Evolutionary conservation across 371 early-diverging fungal genomes (phyloP).

Genomic region (Mortierella sp.): DNA sequence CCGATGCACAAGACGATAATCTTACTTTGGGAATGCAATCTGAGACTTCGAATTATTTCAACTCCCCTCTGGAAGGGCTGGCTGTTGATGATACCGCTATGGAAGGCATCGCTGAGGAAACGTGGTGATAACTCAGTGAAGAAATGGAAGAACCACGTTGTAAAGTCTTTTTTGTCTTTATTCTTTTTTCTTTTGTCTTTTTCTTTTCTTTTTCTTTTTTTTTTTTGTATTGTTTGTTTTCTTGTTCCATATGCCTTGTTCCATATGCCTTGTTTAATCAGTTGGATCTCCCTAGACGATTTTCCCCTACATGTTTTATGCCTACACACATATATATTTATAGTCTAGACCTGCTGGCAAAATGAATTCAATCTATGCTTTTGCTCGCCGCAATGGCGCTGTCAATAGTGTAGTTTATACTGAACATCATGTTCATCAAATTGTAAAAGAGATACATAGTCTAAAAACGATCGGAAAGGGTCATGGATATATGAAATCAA

Average conservation of each 20-base stretch:
- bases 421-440: neutral
- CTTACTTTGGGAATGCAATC: slow-evolving; percentile 28
- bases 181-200: slow-evolving; percentile 10
- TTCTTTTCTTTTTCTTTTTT: neutral
- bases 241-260: too few relatives aligned
- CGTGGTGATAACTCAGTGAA: slow-evolving; percentile 21
- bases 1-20: slow-evolving; percentile 22
- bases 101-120: slow-evolving; percentile 50
- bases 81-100: slow-evolving; percentile 50
- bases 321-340: neutral
- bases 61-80: slow-evolving; percentile 47
- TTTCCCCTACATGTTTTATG: neutral
- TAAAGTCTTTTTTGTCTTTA: neutral
- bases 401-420: neutral
- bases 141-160: neutral
- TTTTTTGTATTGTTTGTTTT: slow-evolving; percentile 10
- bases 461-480: neutral
- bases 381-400: too few relatives aligned
- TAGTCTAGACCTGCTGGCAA: neutral
- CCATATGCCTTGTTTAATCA: neutral
- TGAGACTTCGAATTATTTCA: slow-evolving; percentile 33
- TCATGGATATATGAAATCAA: too few relatives aligned
- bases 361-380: too few relatives aligned
- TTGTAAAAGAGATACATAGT: neutral
- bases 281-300: too few relatives aligned